Evolutionary conservation across 495 filamentous ascomycete species (phyloP).

Genomic region (Daldinia vernicosa): DNA sequence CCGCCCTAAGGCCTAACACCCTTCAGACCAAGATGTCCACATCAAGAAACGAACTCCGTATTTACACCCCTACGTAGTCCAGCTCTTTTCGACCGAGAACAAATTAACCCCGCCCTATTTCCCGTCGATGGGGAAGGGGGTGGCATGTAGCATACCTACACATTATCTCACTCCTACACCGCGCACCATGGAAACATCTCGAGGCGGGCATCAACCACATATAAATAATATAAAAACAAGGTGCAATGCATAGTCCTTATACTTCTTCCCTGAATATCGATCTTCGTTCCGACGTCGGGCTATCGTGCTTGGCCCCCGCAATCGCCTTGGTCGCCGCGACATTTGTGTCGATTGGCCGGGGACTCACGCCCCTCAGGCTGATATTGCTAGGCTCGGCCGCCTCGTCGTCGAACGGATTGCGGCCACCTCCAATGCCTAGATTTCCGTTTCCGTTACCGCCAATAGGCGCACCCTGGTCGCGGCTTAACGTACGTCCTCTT

Average conservation of each 20-base stretch:
- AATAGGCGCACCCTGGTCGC: slow-evolving; percentile 21
- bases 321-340: slow-evolving; percentile 33
- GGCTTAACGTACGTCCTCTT: slow-evolving; percentile 48
- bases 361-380: slow-evolving; percentile 66
- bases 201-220: not conserved
- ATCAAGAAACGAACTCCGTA: not conserved
- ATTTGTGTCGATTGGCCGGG: slow-evolving; percentile 59
- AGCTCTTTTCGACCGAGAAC: not conserved
- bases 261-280: slow-evolving; percentile 63
- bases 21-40: not conserved
- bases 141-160: not conserved
- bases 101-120: not conserved
- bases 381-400: slow-evolving; percentile 63
- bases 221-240: slow-evolving; percentile 1
- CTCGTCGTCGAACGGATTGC: slow-evolving; percentile 67
- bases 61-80: not conserved
- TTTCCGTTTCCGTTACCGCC: not conserved
- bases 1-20: not conserved
- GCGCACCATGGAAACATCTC: not conserved
- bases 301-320: slow-evolving; percentile 47
- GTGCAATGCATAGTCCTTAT: slow-evolving; percentile 31
- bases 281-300: slow-evolving; percentile 56
- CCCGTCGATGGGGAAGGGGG: not conserved
- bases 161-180: not conserved
- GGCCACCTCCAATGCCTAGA: slow-evolving; percentile 7